phyloP scores from a whole-genome alignment of 139 green algal genomes.

The Coelastrella sp. region DNA sequence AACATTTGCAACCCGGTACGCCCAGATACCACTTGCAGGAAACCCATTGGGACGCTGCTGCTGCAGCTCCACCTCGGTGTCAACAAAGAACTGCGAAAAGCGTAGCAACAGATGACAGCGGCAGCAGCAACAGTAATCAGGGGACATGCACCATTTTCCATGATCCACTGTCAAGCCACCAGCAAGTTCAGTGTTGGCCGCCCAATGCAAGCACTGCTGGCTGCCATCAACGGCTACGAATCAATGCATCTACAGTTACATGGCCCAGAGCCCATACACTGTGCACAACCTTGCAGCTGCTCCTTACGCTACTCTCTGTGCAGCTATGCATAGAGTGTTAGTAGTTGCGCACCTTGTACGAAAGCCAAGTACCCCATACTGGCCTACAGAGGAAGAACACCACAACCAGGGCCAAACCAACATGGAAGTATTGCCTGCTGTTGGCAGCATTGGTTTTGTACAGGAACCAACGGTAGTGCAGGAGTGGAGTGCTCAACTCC shows the following conservation, averaged over 20 bases:
- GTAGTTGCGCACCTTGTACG: conserved; percentile 13
- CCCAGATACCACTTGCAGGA: conserved; percentile 44
- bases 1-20: conserved; percentile 58
- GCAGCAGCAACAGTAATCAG: background rate
- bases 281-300: too few species aligned
- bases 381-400: conserved; percentile 57
- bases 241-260: too few species aligned
- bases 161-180: too few species aligned
- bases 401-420: conserved; percentile 56
- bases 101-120: conserved; percentile 4
- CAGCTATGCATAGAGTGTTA: background rate
- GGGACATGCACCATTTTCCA: background rate
- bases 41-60: conserved; percentile 30
- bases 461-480: conserved; percentile 71
- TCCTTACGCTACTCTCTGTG: too few species aligned
- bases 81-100: conserved; percentile 39
- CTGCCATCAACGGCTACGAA: too few species aligned
- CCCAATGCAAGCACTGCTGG: too few species aligned
- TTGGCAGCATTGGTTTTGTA: conserved; percentile 53
- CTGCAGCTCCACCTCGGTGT: conserved; percentile 34
- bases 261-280: too few species aligned
- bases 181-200: too few species aligned
- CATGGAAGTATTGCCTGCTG: conserved; percentile 54
- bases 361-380: conserved; percentile 48
- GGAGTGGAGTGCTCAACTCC: conserved; percentile 68